Percentiles rank a stretch among this genome's conserved stretches.
These are phyloP conservation scores for Fusarium coicis DNA, from an alignment of 2,329 filamentous ascomycete species.

Conservation along the genomic window DNA sequence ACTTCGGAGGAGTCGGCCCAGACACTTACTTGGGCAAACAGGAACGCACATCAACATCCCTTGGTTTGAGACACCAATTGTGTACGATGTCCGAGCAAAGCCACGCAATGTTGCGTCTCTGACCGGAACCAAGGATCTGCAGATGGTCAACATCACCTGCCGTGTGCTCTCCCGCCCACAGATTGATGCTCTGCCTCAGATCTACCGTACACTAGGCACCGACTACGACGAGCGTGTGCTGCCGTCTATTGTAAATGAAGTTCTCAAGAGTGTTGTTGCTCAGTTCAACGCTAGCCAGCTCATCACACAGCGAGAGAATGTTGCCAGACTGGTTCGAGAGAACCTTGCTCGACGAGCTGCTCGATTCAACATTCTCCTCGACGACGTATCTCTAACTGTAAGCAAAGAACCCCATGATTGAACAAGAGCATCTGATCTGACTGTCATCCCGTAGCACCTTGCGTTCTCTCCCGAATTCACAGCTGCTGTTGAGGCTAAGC, in stretches of 20 bases:
- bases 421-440: no score
- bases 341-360: slow-evolving; percentile 91
- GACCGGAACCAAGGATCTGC: slow-evolving; percentile 97
- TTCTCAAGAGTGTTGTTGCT: slow-evolving; percentile 97
- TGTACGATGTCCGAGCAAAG: slow-evolving; percentile 98
- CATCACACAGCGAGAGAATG: slow-evolving; percentile 98
- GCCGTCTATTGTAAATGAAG: slow-evolving; percentile 98
- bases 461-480: slow-evolving; percentile 80
- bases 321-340: slow-evolving; percentile 89
- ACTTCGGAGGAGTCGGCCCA: slow-evolving; percentile 25
- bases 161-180: slow-evolving; percentile 95
- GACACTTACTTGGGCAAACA: slow-evolving; percentile 50
- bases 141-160: slow-evolving; percentile 99
- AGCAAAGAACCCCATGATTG: slow-evolving; percentile 41
- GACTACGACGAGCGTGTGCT: slow-evolving; percentile 98
- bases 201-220: slow-evolving; percentile 93
- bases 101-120: slow-evolving; percentile 96
- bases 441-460: slow-evolving; percentile 63
- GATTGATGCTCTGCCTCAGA: slow-evolving; percentile 89
- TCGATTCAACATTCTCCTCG: slow-evolving; percentile 95
- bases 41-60: slow-evolving; percentile 94
- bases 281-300: slow-evolving; percentile 99
- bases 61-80: slow-evolving; percentile 96
- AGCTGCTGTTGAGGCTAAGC: slow-evolving; percentile 78
- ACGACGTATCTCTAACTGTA: slow-evolving; percentile 97